Percentiles rank a stretch among this genome's conserved stretches.
Evolutionary conservation across 306 rosid species (phyloP).

Genomic region (Malus orientalis): DNA sequence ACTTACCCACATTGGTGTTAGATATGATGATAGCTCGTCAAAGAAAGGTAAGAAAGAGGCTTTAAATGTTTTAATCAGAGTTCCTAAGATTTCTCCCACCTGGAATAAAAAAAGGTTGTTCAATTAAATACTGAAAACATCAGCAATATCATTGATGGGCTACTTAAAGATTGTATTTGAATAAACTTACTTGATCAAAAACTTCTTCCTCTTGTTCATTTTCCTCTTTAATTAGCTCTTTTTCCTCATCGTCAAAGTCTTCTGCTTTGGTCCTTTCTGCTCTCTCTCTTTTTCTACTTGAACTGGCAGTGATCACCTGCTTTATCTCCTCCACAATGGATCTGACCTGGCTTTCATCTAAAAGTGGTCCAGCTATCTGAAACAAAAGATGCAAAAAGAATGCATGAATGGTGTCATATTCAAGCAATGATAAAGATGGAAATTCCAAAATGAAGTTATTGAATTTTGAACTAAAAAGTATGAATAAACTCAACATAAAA

Average conservation of each 20-base stretch:
- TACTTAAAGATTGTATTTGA: not conserved
- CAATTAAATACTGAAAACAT: constrained; percentile 1
- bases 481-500: not conserved
- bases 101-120: constrained; percentile 24
- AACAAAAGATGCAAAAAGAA: not conserved
- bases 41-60: constrained; percentile 92
- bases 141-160: not conserved
- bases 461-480: not conserved
- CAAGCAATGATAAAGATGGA: not conserved
- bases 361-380: constrained; percentile 78
- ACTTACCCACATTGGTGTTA: constrained; percentile 99
- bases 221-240: constrained; percentile 89
- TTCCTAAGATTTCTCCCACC: constrained; percentile 99
- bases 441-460: not conserved
- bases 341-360: constrained; percentile 83
- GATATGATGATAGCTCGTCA: constrained; percentile 80
- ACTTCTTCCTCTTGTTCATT: constrained; percentile 99
- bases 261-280: constrained; percentile 84
- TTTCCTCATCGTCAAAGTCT: constrained; percentile 95
- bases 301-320: constrained; percentile 89
- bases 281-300: constrained; percentile 85
- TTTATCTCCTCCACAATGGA: constrained; percentile 87
- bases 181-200: constrained; percentile 81
- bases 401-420: not conserved
- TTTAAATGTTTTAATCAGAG: constrained; percentile 92